Conservation (phyloP, 2,329 filamentous ascomycete species). For the Plenodomus tracheiphilus region DNA sequence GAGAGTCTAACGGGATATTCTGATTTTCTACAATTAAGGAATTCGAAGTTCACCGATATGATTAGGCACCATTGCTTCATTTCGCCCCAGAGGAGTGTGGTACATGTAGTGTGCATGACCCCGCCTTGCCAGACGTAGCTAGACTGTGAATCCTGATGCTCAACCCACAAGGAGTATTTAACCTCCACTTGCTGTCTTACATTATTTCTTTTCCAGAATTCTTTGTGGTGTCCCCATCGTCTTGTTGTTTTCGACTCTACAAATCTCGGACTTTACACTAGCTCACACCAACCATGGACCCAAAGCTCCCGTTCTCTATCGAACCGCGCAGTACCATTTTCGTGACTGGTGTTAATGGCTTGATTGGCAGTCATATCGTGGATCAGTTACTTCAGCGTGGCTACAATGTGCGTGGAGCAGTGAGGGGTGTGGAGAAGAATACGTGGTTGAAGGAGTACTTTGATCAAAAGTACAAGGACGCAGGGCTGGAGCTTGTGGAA, state of each 20-base stretch:
- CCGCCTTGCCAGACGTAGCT: constrained; percentile 9
- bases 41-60: no score
- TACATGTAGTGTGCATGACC: constrained; percentile 2
- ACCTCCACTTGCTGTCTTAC: no score
- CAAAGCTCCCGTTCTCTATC: constrained; percentile 21
- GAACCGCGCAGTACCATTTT: constrained; percentile 33
- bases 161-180: no score
- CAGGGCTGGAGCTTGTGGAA: constrained; percentile 31
- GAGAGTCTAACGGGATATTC: no score
- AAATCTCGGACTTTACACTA: no score
- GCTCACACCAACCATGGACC: neutral
- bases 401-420: constrained; percentile 42
- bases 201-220: no score
- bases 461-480: constrained; percentile 21
- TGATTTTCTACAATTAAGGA: no score
- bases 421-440: constrained; percentile 34
- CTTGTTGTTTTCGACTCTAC: no score
- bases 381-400: constrained; percentile 36
- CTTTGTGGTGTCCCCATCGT: no score
- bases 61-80: neutral
- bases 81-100: neutral
- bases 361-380: constrained; percentile 38
- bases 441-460: constrained; percentile 39
- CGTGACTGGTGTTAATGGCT: constrained; percentile 43
- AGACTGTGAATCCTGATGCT: neutral